Evolutionary conservation across 1,139 yeast genomes (phyloP), one percentile per base, ranked within the genome.

Genomic region (Taiozyma sp.): DNA sequence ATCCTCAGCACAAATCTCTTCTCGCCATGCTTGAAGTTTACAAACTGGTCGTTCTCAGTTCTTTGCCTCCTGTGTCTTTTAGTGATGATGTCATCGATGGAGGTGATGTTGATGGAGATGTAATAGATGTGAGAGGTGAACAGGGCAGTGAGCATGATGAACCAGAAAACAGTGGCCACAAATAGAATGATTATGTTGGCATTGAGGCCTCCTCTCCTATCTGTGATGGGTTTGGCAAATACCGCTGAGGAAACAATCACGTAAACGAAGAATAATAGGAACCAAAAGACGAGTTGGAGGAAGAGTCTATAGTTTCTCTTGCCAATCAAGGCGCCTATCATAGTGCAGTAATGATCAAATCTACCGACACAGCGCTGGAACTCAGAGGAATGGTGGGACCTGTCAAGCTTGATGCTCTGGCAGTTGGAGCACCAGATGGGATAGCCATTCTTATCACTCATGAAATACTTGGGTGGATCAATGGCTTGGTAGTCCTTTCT

Each of bases 321-420:
- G 0, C 89, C 91, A 29, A 86, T 74, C 3, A 76, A 76, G 0
- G 72, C 63, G 0, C 90, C 90, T 4, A 85, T 65, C 81, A 84
- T 84, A 3, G 79, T 57, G 63, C 93, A 86, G 59, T 73, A 81
- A 63, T 86, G 93, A 62, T 86, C 93, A 62, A 81, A 80, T 52
- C 76, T 71, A 1, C 82, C 76, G 0, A 84, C 76, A 57, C 86
- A 82, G 41, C 64, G 60, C 0, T 70, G 70, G 50, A 66, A 48
- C 45, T 73, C 70, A 23, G 73, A 72, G 55, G 85, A 82, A 60
- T 81, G 90, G 55, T 78, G 84, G 2, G 81, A 60, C 50, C 92
- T 68, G 12, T 78, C 73, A 1, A 77, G 64, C 59, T 81, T 83
- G 23, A 84, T 67, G 7, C 84, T 74, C 43, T 74, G 69, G 52